Percentiles rank a stretch among this genome's conserved stretches.
Conservation (phyloP, 148 eudicot species). For the Spergularia marina region DNA sequence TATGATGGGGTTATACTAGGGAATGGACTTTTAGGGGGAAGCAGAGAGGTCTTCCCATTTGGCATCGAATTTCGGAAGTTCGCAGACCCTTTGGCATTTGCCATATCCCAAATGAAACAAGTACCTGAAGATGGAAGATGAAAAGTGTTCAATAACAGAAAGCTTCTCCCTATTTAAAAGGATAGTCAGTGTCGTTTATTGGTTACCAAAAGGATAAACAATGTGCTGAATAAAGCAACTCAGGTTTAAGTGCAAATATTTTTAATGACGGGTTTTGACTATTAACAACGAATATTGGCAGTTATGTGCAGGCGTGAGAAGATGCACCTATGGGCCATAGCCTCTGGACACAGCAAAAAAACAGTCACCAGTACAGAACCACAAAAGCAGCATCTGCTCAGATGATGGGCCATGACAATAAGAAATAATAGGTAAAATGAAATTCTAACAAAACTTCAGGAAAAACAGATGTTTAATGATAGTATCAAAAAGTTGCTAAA, state of each 20-base stretch:
- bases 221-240: background rate
- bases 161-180: background rate
- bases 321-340: background rate
- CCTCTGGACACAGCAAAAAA: background rate
- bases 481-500: background rate
- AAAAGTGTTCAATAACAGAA: background rate
- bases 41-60: conserved; percentile 67
- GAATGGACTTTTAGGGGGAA: conserved; percentile 96
- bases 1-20: conserved; percentile 63
- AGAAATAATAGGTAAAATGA: background rate
- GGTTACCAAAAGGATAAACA: background rate
- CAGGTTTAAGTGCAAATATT: background rate
- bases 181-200: background rate
- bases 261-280: background rate
- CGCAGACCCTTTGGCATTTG: conserved; percentile 68
- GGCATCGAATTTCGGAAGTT: conserved; percentile 49
- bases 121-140: conserved; percentile 17
- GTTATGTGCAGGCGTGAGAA: background rate
- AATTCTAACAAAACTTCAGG: background rate
- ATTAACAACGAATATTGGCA: background rate
- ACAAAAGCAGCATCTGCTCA: background rate
- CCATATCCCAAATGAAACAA: conserved; percentile 41
- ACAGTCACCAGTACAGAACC: background rate
- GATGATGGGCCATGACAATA: background rate
- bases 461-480: too few relatives aligned